Evolutionary conservation across 306 rosid genomes (phyloP).

Genomic region (Acacia melanoxylon): DNA sequence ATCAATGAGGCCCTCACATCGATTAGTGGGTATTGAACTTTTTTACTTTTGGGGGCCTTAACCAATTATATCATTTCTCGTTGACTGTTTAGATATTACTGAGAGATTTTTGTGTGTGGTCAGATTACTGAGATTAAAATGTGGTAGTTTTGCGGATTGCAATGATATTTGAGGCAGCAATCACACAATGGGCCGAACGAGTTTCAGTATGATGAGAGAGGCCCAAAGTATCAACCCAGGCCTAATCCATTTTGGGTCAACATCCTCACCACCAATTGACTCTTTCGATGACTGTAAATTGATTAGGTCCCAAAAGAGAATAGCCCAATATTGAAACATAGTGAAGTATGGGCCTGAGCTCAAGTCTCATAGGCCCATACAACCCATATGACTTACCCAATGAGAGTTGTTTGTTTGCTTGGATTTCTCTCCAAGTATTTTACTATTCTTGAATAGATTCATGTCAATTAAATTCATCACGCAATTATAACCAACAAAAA

Average conservation of each 20-base stretch:
- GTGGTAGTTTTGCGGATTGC: too few relatives aligned
- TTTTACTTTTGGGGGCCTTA: too few relatives aligned
- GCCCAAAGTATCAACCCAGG: not conserved
- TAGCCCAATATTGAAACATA: not conserved
- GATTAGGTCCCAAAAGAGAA: not conserved
- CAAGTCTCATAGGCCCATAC: not conserved
- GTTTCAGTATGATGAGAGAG: not conserved
- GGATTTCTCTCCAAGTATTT: not conserved
- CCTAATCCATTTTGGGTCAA: not conserved
- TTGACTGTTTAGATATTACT: too few relatives aligned
- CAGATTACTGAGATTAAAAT: too few relatives aligned
- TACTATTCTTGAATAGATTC: not conserved
- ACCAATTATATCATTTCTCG: too few relatives aligned
- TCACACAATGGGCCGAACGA: not conserved
- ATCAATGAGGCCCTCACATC: too few relatives aligned
- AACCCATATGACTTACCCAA: not conserved
- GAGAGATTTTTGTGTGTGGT: too few relatives aligned
- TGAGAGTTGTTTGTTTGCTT: not conserved
- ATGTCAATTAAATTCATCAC: not conserved
- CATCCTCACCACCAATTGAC: not conserved
- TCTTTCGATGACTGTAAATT: too few relatives aligned
- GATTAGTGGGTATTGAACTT: too few relatives aligned
- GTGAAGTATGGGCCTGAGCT: not conserved
- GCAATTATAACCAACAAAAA: too few relatives aligned
- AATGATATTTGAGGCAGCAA: too few relatives aligned